These are phyloP conservation scores for Alloteropsis semialata DNA, from an alignment of 176 grass and related monocot species.

Conservation along the genomic window DNA sequence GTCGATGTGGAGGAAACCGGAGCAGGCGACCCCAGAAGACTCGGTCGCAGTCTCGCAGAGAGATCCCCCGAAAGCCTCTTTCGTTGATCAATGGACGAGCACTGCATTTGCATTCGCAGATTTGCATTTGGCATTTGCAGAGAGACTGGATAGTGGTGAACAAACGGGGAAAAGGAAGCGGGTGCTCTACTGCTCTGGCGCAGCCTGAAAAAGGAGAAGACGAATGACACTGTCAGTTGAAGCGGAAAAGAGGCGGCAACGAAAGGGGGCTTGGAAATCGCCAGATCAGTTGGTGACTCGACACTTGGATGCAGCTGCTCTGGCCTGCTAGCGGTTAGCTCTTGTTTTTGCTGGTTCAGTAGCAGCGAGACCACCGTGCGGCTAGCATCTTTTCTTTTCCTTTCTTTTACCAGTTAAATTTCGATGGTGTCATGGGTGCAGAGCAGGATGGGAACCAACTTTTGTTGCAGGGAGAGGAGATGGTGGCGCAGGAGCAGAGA, in stretches of 20 bases:
- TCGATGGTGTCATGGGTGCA: not conserved
- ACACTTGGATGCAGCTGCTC: not conserved
- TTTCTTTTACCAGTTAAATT: conserved; percentile 24
- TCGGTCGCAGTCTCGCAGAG: no score
- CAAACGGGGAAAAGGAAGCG: no score
- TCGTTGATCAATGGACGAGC: no score
- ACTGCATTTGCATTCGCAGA: no score
- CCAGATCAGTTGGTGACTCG: conserved; percentile 9
- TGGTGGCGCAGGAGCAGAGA: not conserved
- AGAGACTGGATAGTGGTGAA: no score
- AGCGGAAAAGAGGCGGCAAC: not conserved
- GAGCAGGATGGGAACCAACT: not conserved
- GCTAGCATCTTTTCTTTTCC: not conserved
- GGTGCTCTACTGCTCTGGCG: no score
- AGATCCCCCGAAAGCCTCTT: no score
- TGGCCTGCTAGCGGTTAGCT: not conserved
- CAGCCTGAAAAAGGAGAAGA: no score
- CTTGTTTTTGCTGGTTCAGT: not conserved
- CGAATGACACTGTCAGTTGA: no score
- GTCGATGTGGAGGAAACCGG: no score
- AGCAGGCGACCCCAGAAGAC: no score
- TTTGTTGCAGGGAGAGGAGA: not conserved
- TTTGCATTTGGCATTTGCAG: no score
- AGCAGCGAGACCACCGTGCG: not conserved
- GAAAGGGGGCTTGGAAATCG: not conserved